A percentile compares a stretch with the other conserved stretches of the same genome.
These are phyloP conservation scores for Starmerella riodocensis DNA, from an alignment of 805 yeast species.

Conservation along the genomic window DNA sequence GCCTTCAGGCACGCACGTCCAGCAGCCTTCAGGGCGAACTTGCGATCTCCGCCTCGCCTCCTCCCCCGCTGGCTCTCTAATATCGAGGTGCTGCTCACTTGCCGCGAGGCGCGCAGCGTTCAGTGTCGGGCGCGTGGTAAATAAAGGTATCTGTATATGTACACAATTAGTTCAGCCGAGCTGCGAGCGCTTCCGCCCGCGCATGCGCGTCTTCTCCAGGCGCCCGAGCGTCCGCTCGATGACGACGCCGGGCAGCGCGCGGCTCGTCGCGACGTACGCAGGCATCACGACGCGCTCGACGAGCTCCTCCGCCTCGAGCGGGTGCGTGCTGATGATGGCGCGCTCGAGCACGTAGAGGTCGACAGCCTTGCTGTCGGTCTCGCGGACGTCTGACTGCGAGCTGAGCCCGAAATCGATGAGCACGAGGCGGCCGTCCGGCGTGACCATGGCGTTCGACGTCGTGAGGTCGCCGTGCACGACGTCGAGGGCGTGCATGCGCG, in stretches of 20 bases:
- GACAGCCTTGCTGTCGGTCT: constrained; percentile 97
- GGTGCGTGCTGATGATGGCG: constrained; percentile 84
- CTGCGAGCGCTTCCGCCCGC: constrained; percentile 95
- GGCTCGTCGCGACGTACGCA: constrained; percentile 41
- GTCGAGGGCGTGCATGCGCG: constrained; percentile 58
- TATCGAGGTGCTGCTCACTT: too few relatives aligned
- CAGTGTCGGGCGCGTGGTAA: neutral
- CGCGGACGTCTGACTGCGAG: constrained; percentile 44
- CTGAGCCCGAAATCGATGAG: constrained; percentile 89
- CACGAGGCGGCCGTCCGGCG: constrained; percentile 27
- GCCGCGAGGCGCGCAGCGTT: too few relatives aligned
- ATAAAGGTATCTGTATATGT: neutral
- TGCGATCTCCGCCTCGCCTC: too few relatives aligned
- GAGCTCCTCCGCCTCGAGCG: constrained; percentile 50
- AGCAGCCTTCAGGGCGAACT: too few relatives aligned
- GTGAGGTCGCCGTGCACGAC: constrained; percentile 91
- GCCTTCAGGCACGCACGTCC: too few relatives aligned
- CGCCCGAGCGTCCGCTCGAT: constrained; percentile 44
- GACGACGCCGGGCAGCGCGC: constrained; percentile 16
- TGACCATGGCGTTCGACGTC: constrained; percentile 60
- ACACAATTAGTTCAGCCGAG: constrained; percentile 39
- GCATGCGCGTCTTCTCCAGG: constrained; percentile 69
- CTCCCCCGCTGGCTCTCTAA: too few relatives aligned
- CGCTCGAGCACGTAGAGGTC: constrained; percentile 88
- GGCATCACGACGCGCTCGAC: constrained; percentile 48